These are phyloP conservation scores for Ophiostoma ulmi DNA, from an alignment of 2,329 filamentous ascomycete species.

Conservation along the genomic window DNA sequence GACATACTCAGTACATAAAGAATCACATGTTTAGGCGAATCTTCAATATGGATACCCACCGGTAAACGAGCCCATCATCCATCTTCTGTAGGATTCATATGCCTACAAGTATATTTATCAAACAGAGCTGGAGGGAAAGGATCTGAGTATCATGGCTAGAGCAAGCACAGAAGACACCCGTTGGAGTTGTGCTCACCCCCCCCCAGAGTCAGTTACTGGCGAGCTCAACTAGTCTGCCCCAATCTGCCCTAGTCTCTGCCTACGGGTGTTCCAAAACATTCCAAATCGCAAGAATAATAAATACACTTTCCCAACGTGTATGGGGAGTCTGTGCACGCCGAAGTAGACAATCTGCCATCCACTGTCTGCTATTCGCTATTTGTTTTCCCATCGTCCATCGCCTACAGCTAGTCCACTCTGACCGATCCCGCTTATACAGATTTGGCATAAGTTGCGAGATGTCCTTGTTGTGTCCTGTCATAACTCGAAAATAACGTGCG, in stretches of 20 bases:
- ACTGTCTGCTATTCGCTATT: not conserved
- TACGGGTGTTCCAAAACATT: not conserved
- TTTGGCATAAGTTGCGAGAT: slow-evolving; percentile 7
- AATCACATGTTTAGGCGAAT: not conserved
- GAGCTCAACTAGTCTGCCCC: too few relatives aligned
- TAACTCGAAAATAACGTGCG: not conserved
- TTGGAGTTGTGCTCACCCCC: too few relatives aligned
- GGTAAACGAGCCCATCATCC: not conserved
- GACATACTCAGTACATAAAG: not conserved
- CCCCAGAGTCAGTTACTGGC: too few relatives aligned
- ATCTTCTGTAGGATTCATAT: not conserved
- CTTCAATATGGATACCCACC: slow-evolving; percentile 5
- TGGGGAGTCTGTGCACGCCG: slow-evolving; percentile 13
- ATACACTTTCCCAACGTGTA: slow-evolving; percentile 9
- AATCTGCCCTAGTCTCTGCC: not conserved
- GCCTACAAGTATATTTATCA: not conserved
- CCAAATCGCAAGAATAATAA: slow-evolving; percentile 1
- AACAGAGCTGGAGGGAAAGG: not conserved
- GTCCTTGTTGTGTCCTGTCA: not conserved
- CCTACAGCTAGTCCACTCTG: not conserved
- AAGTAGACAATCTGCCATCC: not conserved
- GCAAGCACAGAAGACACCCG: too few relatives aligned
- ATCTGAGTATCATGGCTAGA: not conserved
- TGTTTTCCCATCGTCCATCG: too few relatives aligned
- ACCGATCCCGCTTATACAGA: slow-evolving; percentile 4